Base-by-base conservation (phyloP, 176 grass and related monocot species). In the Urochloa ruziziensis region DNA sequence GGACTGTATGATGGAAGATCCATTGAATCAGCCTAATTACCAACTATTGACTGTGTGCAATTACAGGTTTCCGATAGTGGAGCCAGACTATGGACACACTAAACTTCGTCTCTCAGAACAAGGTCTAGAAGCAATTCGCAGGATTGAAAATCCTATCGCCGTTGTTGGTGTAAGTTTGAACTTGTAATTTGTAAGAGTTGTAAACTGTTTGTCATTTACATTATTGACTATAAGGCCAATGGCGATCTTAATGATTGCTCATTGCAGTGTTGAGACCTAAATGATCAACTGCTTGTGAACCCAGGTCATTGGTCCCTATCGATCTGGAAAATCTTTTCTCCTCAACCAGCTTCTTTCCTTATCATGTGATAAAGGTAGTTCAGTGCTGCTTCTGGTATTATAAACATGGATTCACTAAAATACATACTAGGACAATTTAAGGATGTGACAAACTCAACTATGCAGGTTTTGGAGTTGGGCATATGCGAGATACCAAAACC, bases 401-500 rank as follows among this genome's bases (percentile, higher is more conserved):
- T 51, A 83, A 33, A 28, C 40, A 23, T 43, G 14, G 3, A 25
- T 81, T 76, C 14, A 0, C 28, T 80, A 36, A 73, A 27, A 69
- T 79, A 17, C 64, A 49, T 60, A 37, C 14, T 32, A 8, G 70
- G 24, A 73, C 58, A 71, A 62, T 51, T 43, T 46, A 10, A 11
- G 29, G 32, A 35, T 54, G 35, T 74, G 60, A 43, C 72, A 46
- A 70, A 21, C 37, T 86, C 85, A 35, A 61, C 33, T 80, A 19
- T 87, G 73, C 87, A 99, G 96, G 93, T 89, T 99, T 99, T 83
- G 96, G 96, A 60, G 96, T 99, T 71, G 96, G 96, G 28, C 96
- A 99, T 90, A 99, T 99, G 96, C 91, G 96, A 79, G 96, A 99
- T 87, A 99, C 96, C 19, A 99, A 99, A 89, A 99, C 96, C 23